Evolutionary conservation across 805 yeast species (phyloP).

Genomic region (Ogataea allantospora): DNA sequence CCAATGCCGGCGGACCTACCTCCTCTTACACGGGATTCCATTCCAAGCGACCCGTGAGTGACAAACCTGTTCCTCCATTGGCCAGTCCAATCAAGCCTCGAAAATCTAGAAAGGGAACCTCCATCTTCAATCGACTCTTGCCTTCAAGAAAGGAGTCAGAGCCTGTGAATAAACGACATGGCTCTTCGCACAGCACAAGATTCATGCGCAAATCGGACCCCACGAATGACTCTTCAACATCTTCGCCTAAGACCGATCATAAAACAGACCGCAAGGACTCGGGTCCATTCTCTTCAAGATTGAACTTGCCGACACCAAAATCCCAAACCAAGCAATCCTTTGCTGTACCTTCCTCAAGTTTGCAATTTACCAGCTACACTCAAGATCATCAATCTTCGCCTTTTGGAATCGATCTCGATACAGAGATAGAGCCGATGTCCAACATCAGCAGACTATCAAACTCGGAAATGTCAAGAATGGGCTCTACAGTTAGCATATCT

Average conservation of each 20-base stretch:
- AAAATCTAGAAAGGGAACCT: conserved; percentile 23
- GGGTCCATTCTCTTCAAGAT: neutral
- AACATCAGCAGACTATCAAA: conserved; percentile 20
- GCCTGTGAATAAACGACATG: conserved; percentile 7
- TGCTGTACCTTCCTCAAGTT: conserved; percentile 10
- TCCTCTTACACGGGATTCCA: conserved; percentile 32
- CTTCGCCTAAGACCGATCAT: neutral
- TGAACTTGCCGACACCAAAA: neutral
- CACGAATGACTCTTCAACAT: neutral
- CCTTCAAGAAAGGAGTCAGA: conserved; percentile 31
- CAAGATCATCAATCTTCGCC: conserved; percentile 4
- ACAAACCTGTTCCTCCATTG: conserved; percentile 18
- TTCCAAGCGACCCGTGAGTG: conserved; percentile 16
- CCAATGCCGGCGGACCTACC: neutral
- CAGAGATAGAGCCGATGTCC: conserved; percentile 22
- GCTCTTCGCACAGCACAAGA: conserved; percentile 2
- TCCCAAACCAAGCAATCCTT: conserved; percentile 3
- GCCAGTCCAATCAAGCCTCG: conserved; percentile 21
- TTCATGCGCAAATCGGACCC: conserved; percentile 15
- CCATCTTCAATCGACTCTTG: conserved; percentile 24
- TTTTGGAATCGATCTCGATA: conserved; percentile 28
- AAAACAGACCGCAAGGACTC: neutral
- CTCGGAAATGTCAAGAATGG: conserved; percentile 24
- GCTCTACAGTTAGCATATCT: conserved; percentile 22
- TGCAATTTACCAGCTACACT: conserved; percentile 3